These are phyloP conservation scores for Prunus armeniaca DNA, from an alignment of 306 rosid species.

Conservation along the genomic window DNA sequence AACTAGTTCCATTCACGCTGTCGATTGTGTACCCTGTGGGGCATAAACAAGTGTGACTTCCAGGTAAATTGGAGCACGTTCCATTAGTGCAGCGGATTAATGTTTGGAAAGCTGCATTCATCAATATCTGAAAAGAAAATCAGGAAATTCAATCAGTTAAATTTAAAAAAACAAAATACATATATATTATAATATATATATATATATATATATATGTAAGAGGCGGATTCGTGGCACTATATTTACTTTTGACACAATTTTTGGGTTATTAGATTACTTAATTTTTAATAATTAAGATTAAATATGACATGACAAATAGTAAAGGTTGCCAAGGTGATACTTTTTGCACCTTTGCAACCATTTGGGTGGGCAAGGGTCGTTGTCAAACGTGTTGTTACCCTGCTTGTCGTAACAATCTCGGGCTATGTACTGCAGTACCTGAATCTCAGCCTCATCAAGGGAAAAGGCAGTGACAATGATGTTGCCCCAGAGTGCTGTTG, in stretches of 20 bases:
- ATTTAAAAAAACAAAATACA: too few species aligned
- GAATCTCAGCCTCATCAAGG: slow-evolving; percentile 7
- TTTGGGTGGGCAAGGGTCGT: neutral
- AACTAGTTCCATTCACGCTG: too few species aligned
- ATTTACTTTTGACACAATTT: too few species aligned
- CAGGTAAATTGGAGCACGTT: neutral
- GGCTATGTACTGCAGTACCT: slow-evolving; percentile 10
- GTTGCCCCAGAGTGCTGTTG: neutral
- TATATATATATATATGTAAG: too few species aligned
- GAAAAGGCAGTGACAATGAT: neutral
- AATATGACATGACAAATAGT: too few species aligned
- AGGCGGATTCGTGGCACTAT: too few species aligned
- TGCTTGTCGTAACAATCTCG: neutral
- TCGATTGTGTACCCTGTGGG: slow-evolving; percentile 1
- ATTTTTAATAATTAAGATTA: too few species aligned
- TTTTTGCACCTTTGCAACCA: too few species aligned
- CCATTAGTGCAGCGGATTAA: neutral
- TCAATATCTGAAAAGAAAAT: neutral
- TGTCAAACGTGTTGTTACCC: neutral
- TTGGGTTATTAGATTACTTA: too few species aligned
- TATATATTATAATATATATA: too few species aligned
- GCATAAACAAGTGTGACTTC: neutral
- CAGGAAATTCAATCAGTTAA: too few species aligned
- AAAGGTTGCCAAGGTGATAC: too few species aligned
- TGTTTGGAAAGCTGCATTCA: neutral